Percentiles rank a stretch among this genome's conserved stretches.
Conservation (phyloP, 257 asterid genomes). For the Sherardia arvensis region DNA sequence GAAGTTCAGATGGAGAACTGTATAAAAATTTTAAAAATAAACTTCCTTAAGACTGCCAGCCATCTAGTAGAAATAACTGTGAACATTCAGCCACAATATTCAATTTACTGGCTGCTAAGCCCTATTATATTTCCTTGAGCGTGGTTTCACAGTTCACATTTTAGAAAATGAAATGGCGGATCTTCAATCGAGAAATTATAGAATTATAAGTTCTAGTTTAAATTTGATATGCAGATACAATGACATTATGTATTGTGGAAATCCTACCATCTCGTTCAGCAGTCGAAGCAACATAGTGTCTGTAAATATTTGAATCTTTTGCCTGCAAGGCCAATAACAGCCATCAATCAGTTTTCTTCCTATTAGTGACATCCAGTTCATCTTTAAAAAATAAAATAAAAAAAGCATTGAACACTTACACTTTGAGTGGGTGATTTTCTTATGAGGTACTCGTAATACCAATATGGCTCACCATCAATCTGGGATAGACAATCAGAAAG, state of each 20-base stretch:
- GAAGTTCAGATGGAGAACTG: background rate
- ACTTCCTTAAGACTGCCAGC: background rate
- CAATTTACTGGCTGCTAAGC: background rate
- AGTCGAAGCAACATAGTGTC: constrained; percentile 82
- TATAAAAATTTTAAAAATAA: background rate
- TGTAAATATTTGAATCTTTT: constrained; percentile 58
- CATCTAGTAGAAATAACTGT: background rate
- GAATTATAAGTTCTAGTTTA: background rate
- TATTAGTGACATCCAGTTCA: background rate
- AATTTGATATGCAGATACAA: too few species aligned
- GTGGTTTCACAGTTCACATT: background rate
- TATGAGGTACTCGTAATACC: constrained; percentile 86
- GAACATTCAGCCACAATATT: background rate
- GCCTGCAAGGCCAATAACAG: constrained; percentile 43
- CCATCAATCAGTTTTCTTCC: background rate
- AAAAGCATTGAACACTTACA: constrained; percentile 41
- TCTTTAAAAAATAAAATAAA: constrained; percentile 5
- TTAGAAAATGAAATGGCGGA: background rate
- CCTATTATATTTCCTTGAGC: background rate
- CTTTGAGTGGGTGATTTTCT: constrained; percentile 84
- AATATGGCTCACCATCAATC: constrained; percentile 87
- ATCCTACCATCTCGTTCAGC: constrained; percentile 85
- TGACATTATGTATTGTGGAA: background rate
- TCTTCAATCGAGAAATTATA: background rate
- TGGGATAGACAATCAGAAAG: constrained; percentile 16